Base-by-base conservation (phyloP, 164 flowering plant genomes). In the Dillenia suffruticosa region DNA sequence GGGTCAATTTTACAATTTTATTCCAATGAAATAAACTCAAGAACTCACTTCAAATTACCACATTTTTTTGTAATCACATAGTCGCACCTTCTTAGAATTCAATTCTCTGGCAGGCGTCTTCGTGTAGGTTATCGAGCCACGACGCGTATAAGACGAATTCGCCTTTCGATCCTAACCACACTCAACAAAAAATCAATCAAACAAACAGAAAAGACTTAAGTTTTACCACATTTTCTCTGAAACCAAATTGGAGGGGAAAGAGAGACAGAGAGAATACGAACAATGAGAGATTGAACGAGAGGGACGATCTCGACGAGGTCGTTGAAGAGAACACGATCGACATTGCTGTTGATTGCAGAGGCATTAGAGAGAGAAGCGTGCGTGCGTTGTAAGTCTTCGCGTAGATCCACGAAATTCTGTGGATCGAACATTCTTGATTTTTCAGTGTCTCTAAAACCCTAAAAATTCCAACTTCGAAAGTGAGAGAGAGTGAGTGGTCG, bases 251-350 rank as follows among this genome's bases (percentile, higher is more conserved):
- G 24, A 57, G 10, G 48, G 54, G 46, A 57, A 15, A 67, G 49
- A 15, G 52, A 68, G 49, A 51, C 1, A 53, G 24, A 47, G 26
- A 44, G 46, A 9, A 56, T 51, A 17, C 53, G 72, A 65, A 93
- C 98, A 69, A 94, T 87, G 71, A 89, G 86, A 46, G 95, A 82
- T 72, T 94, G 88, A 46, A 94, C 87, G 48, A 94, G 96, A 46
- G 97, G 97, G 24, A 94, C 82, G 58, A 91, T 87, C 69, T 91
- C 87, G 47, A 84, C 92, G 59, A 94, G 88, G 61, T 89, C 88
- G 56, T 81, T 81, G 73, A 58, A 84, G 60, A 94, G 93, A 52
- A 63, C 76, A 13, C 77, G 86, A 71, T 90, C 97, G 57, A 94
- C 68, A 61, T 77, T 81, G 19, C 73, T 58, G n/a, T 72, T 61